Base-by-base conservation (phyloP, 148 eudicot genomes). In the Rhododendron griersonianum region DNA sequence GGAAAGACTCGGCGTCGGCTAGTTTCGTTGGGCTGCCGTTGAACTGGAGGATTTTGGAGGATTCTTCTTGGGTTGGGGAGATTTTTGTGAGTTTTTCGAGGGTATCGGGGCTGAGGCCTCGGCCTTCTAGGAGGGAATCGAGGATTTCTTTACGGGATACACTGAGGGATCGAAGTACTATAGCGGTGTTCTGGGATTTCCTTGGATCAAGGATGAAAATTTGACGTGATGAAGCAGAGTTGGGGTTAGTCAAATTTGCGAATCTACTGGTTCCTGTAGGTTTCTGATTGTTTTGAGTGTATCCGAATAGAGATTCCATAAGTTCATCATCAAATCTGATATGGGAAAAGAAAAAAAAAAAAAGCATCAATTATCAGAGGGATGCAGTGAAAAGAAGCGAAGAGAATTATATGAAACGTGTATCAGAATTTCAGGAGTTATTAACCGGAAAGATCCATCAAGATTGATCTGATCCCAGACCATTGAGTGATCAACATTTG, bases 1-100 rank as follows among this genome's bases (percentile, higher is more conserved):
- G 91, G 89, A 93, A 93, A 7, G 92, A 91, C 74, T 93, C 95
- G n/a, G 95, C 94, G 73, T 89, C 91, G 7, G 94, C 94, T 6
- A 93, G 92, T 59, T 87, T 90, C 25, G 91, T 83, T 11, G 90
- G 90, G 87, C 91, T 89, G 2, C 92, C 95, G 9, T 89, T 82
- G 76, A 92, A 93, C 59, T 91, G 88, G 23, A 92, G 87, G 85
- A 93, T 91, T 83, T 74, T 91, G 45, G 87, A 67, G 71, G 57
- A 81, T 90, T 93, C 95, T 65, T 92, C 94, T 86, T 59, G 74
- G 63, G 94, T 89, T 65, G 94, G 94, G 83, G 91, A 86, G 28
- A 91, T 87, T 79, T 88, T 91, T 11, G 85, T 85, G 7, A 93
- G 91, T 69, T 92, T 93, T 39, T 92, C 94, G 4, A 91, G 90